Base-by-base conservation (phyloP, 768 basidiomycete species). In the Mrakia blollopis region DNA sequence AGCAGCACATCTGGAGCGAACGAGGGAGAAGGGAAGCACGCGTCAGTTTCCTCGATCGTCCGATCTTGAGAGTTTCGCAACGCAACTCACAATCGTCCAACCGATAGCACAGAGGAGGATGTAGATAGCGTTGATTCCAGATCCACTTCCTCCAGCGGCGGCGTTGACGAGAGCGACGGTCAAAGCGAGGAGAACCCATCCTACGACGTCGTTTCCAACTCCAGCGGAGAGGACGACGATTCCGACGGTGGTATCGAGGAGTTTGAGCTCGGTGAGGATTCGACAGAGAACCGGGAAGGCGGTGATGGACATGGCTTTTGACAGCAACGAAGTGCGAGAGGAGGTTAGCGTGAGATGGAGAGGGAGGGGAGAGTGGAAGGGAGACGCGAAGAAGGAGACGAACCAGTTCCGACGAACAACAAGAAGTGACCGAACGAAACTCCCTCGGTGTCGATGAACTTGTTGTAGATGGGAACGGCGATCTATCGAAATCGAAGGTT, bases 91-190 rank as follows among this genome's bases (percentile, higher is more conserved):
- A 25, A 93, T 71, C 7, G 87, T 86, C 84, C 87, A 94, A 3
- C 88, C 93, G 0, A 88, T 84, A 32, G 87, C 86, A 9, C 87
- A 85, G n/a, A 95, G 86, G 2, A 96, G 85, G 39, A 94, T 89
- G 84, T 89, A 94, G 0, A 95, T 86, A 0, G 93, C 92, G 0
- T 89, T 90, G 23, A 92, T 84, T 0, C 92, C 73, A 4, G 77
- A 69, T 7, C 57, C 72, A 23, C 60, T 44, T 16, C 62, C 77
- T 25, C 77, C 92, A 0, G 85, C 85, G 0, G 87, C 86, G 0
- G 93, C 90, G 81, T 93, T 93, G 78, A 92, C 91, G 61, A 96
- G 87, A 0, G 93, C 92, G 28, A 95, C 91, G 0, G 90, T 89
- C 52, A 95, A 85, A 4, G 93, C 93, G 21, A 96, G 87, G 9